phyloP scores from a whole-genome alignment of 352 stramenopile species.

The Pythium monospermum region DNA sequence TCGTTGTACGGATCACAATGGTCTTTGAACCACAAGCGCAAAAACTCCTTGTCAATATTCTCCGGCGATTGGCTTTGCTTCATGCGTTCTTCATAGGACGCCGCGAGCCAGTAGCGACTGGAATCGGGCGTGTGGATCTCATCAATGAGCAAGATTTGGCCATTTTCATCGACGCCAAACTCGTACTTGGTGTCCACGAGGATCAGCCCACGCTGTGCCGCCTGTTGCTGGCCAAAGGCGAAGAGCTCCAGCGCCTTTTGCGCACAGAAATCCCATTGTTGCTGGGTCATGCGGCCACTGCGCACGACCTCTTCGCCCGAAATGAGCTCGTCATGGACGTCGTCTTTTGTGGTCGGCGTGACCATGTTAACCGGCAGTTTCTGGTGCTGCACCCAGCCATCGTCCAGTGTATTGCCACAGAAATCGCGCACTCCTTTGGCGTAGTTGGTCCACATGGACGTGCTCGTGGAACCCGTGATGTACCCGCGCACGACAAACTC shows the following conservation, averaged over 20 bases:
- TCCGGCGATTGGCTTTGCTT: constrained; percentile 89
- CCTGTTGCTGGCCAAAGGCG: constrained; percentile 90
- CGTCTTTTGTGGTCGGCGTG: constrained; percentile 99
- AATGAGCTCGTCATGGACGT: constrained; percentile 97
- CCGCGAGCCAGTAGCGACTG: constrained; percentile 91
- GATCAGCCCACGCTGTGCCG: constrained; percentile 91
- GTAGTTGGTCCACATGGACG: constrained; percentile 99
- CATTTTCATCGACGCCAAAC: constrained; percentile 75
- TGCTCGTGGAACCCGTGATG: constrained; percentile 96
- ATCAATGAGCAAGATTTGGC: constrained; percentile 96
- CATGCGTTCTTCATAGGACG: constrained; percentile 90
- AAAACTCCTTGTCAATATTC: constrained; percentile 99
- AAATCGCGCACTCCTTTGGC: constrained; percentile 93
- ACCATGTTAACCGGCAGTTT: constrained; percentile 93
- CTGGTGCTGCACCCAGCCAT: constrained; percentile 97
- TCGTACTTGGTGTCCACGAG: constrained; percentile 99
- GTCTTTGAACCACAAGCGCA: constrained; percentile 97
- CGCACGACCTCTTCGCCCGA: constrained; percentile 90
- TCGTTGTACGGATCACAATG: constrained; percentile 99
- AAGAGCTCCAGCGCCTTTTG: constrained; percentile 91
- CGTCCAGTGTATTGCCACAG: constrained; percentile 93
- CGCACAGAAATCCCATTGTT: constrained; percentile 95
- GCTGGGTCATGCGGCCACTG: constrained; percentile 94
- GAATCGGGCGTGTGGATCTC: constrained; percentile 99
- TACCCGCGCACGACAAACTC: constrained; percentile 98